Base-by-base conservation (phyloP, 306 rosid species). In the Alnus rubra region DNA sequence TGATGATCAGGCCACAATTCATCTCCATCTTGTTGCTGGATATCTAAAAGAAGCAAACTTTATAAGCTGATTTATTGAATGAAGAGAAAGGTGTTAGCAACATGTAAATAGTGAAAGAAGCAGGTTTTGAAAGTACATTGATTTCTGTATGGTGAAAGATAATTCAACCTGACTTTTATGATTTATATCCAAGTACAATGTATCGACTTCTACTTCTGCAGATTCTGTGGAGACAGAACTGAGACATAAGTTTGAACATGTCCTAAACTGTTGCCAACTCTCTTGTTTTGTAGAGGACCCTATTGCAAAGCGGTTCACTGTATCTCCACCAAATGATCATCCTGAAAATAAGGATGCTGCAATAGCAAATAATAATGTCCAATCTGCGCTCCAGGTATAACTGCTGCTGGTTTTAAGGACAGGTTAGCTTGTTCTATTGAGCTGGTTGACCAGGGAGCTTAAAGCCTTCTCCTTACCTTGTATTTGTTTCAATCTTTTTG, bases 241-340 rank as follows among this genome's bases (percentile, higher is more conserved):
- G 37, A 76, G 70, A 54, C 39, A 52, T 80, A n/a, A 44, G 54
- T 35, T 68, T 55, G 50, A 65, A 19, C 15, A 42, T 28, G 45
- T 65, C 79, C 48, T 72, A 44, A 74, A 42, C 68, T 59, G 71
- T 74, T 76, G 44, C 28, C 68, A 19, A 33, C 53, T 70, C 79
- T 74, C 81, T 69, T 84, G 65, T 71, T 88, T 69, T 69, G 71
- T 83, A 94, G 98, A 87, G 79, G 98, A 94, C 76, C 93, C 98
- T 19, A 90, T 95, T 81, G 89, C 94, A 72, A 88, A 87, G 87
- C 91, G 96, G 80, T 71, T 86, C 83, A 83, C 78, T 70, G 83
- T 88, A 68, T 55, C 88, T 85, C 87, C 93, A 14, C 79, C 89
- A n/a, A 84, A 90, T 68, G 87, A 84, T 82, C 79, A 86, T 74